Base-by-base conservation (phyloP, 495 filamentous ascomycete species). In the Tuber indicum region DNA sequence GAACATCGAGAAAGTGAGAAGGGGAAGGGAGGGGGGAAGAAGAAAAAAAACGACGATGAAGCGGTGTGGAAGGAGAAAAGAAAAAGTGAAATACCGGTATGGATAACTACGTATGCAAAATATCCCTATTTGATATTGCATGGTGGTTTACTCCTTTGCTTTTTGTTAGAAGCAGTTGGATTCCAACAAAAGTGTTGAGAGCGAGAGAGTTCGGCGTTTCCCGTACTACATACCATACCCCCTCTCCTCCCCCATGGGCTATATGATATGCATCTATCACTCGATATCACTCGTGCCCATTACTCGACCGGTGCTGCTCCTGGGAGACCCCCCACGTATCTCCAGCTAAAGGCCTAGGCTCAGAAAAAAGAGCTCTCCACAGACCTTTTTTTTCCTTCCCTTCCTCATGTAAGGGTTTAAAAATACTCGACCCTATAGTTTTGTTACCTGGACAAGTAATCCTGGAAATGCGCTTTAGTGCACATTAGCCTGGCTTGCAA, bases 211-310 rank as follows among this genome's bases (percentile, higher is more conserved):
- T 66, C 58, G 58, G 58, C 58, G 3, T 66, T 66, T 10, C 58
- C 58, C 58, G 58, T 66, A 32, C 58, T 66, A 32, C 32, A 32
- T 32, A 66, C 58, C 14, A 3, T n/a, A 58, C 3, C 23, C 12
- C n/a, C 58, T 16, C 19, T 5, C 49, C 49, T 23, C 49, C 23
- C 49, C 0, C 4, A 66, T 32, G 10, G 32, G 5, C 58, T 66
- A 66, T 66, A 66, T 66, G n/a, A 66, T 66, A 66, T 66, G 58
- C 58, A 66, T 66, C 2, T 66, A 66, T 66, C 58, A 66, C 58
- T 66, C 26, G 26, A 66, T 66, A 66, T 66, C 58, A 66, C 58
- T 66, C 58, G 58, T 66, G 7, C 58, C 58, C 10, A 32, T 16
- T 62, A 47, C 14, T 47, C 43, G 43, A 14, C 3, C 12, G 14